Evolutionary conservation across 495 filamentous ascomycete species (phyloP), one percentile per base, ranked within the genome.

Genomic region (Neurospora intermedia): DNA sequence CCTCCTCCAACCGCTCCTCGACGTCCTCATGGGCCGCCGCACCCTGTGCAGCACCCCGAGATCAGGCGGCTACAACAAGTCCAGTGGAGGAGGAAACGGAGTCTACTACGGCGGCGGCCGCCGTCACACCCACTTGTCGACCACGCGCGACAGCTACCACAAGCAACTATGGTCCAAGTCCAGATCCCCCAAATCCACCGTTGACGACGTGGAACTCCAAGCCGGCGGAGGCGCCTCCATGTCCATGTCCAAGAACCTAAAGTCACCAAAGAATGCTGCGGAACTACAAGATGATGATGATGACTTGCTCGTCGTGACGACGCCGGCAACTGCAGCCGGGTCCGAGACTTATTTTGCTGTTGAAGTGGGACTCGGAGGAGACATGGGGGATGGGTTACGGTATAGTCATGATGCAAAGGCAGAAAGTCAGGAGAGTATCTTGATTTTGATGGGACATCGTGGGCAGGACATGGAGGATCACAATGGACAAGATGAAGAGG

Each of bases 1-100:
- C 8, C 79, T 85, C 62, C 78, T 87, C 3, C 75, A 81, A 40
- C 86, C 86, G 0, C 71, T 87, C 0, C 74, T 81, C 72, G 82
- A 86, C 27, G 54, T 62, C 27, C 13, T 62, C 27, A 27, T 62
- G 54, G 54, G 54, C 13, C 23, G 54, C 6, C 27, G 54, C 23
- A 62, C 54, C 27, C 54, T 62, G 15, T 62, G 54, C 54, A 62
- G 54, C 27, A 62, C 54, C 13, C 54, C 54, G 0, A 6, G 31
- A 35, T 35, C 54, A 62, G 15, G 27, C 27, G 13, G 54, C 0
- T 62, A 62, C 54, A 62, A 62, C 54, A 62, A 62, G 23, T 59
- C 48, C 48, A 54, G 46, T 23, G 35, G 35, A 38, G 23, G 23
- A n/a, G 43, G 7, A 3, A 16, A 43, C 15, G 23, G 13, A n/a